phyloP scores from a whole-genome alignment of 2,329 filamentous ascomycete genomes.

The Xylariaceae sp. region DNA sequence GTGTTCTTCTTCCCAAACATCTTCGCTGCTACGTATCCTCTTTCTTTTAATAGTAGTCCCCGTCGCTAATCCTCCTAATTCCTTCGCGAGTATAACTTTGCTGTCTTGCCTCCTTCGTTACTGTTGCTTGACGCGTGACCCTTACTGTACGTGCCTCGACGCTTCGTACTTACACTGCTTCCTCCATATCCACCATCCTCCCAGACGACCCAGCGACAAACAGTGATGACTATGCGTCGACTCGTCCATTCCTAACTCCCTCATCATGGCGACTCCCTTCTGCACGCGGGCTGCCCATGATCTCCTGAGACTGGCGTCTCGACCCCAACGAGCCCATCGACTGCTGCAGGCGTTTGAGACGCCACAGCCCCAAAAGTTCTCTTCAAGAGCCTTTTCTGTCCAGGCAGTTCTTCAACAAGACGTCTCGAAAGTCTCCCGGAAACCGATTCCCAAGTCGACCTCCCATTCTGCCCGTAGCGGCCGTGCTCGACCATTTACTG shows the following conservation, averaged over 20 bases:
- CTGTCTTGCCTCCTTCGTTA: neutral
- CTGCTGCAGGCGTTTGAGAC: conserved; percentile 13
- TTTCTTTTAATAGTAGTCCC: neutral
- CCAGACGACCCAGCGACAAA: neutral
- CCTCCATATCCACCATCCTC: neutral
- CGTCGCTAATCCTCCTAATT: too few relatives aligned
- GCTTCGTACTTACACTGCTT: neutral
- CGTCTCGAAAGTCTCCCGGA: conserved; percentile 9
- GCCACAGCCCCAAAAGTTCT: conserved; percentile 2
- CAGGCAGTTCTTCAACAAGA: conserved; percentile 17
- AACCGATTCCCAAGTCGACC: conserved; percentile 2
- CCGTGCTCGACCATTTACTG: conserved; percentile 21
- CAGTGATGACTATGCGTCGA: conserved; percentile 5
- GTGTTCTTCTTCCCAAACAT: too few relatives aligned
- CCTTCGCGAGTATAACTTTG: neutral
- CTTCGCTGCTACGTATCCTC: too few relatives aligned
- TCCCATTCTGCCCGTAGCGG: neutral
- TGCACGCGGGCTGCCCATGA: conserved; percentile 15
- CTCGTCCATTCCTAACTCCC: neutral
- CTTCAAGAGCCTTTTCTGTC: conserved; percentile 15
- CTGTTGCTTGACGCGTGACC: neutral
- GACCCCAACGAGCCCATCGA: conserved; percentile 14
- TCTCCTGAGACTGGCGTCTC: conserved; percentile 17
- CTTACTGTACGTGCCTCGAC: too few relatives aligned
- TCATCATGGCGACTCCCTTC: conserved; percentile 11